Conservation (phyloP, 805 yeast genomes). For the Candida saitoana region DNA sequence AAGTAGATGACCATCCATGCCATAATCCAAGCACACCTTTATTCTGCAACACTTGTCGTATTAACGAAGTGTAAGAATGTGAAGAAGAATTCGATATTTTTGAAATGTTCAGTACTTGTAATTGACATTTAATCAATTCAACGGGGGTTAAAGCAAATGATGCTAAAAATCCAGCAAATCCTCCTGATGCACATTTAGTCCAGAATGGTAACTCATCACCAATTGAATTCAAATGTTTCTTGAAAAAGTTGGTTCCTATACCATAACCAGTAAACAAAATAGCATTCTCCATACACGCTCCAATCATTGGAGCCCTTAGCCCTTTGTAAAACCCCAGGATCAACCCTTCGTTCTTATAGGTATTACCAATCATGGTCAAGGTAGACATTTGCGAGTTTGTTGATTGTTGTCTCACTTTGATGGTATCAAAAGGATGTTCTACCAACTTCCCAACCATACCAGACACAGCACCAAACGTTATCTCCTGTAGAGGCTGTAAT, state of each 20-base stretch:
- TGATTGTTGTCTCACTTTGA: conserved; percentile 82
- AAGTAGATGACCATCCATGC: conserved; percentile 82
- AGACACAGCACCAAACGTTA: conserved; percentile 52
- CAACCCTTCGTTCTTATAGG: conserved; percentile 64
- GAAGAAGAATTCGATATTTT: conserved; percentile 25
- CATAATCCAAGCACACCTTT: conserved; percentile 74
- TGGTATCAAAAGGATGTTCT: conserved; percentile 91
- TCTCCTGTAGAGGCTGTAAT: conserved; percentile 31
- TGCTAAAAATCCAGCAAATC: conserved; percentile 75
- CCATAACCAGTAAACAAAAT: conserved; percentile 68
- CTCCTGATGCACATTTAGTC: conserved; percentile 65
- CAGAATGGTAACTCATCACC: conserved; percentile 35
- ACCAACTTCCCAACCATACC: conserved; percentile 82
- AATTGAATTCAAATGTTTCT: conserved; percentile 15
- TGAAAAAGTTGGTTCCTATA: conserved; percentile 32
- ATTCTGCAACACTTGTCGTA: conserved; percentile 36
- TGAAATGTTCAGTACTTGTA: conserved; percentile 58
- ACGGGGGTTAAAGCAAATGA: conserved; percentile 85
- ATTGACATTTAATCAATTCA: conserved; percentile 83
- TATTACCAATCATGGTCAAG: conserved; percentile 57
- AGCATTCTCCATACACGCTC: conserved; percentile 89
- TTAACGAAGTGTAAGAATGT: conserved; percentile 23
- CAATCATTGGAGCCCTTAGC: conserved; percentile 73
- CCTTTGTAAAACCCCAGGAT: conserved; percentile 76
- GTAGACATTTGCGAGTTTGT: conserved; percentile 55